Evolutionary conservation across 768 basidiomycete species (phyloP).

Genomic region (Naematelia aurantialba): DNA sequence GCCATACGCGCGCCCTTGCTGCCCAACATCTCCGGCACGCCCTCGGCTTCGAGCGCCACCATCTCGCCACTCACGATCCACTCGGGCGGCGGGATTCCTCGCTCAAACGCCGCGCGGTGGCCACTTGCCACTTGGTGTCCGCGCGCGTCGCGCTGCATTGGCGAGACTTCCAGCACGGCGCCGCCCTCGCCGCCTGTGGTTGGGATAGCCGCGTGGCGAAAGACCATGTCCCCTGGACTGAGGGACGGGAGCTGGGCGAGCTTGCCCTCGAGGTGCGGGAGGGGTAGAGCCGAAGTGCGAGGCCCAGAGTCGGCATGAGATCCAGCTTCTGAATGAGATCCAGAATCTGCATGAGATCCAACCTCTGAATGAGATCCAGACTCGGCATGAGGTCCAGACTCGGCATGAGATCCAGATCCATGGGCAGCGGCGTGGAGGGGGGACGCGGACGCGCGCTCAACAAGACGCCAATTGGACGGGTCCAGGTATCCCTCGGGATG

Average conservation of each 20-base stretch:
- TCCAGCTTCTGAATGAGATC: too few species aligned
- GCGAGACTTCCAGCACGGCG: slow-evolving; percentile 10
- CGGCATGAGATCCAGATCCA: background rate
- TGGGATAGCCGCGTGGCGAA: slow-evolving; percentile 24
- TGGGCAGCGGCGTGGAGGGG: slow-evolving; percentile 1
- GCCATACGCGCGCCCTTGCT: slow-evolving; percentile 19
- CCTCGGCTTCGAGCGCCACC: slow-evolving; percentile 20
- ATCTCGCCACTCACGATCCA: slow-evolving; percentile 1
- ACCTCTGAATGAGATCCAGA: background rate
- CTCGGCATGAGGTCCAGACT: background rate
- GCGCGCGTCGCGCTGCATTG: background rate
- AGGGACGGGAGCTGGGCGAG: slow-evolving; percentile 16
- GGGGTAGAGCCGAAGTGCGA: background rate
- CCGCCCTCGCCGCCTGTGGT: slow-evolving; percentile 3
- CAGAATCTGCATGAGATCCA: slow-evolving; percentile 4
- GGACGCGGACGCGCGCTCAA: slow-evolving; percentile 5
- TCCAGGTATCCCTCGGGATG: slow-evolving; percentile 26
- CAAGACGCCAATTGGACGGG: slow-evolving; percentile 33
- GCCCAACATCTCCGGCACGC: slow-evolving; percentile 8
- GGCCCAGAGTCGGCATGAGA: background rate
- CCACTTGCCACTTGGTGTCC: slow-evolving; percentile 4
- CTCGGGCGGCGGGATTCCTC: slow-evolving; percentile 29
- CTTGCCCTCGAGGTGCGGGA: slow-evolving; percentile 23
- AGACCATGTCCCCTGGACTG: slow-evolving; percentile 37
- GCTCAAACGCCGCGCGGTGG: slow-evolving; percentile 30